A percentile compares a stretch with the other conserved stretches of the same genome.
These are phyloP conservation scores for Hygrophorus pudorinus DNA, from an alignment of 768 basidiomycete species.

Conservation along the genomic window DNA sequence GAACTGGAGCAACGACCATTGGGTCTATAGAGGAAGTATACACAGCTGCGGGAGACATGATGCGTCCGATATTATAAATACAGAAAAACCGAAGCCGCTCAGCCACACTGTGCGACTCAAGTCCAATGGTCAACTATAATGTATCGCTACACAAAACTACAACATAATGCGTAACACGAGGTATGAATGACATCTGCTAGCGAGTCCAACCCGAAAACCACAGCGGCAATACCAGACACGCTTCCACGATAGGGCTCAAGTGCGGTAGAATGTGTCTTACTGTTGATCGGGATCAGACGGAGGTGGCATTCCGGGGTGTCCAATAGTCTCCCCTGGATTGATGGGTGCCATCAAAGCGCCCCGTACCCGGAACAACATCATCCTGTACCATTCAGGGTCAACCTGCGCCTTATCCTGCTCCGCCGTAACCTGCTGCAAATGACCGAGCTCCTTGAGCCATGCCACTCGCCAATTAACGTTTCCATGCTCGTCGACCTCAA, in stretches of 20 bases:
- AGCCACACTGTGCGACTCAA: no score
- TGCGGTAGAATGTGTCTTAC: no score
- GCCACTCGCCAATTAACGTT: constrained; percentile 72
- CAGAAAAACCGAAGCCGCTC: neutral
- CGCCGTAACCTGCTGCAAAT: constrained; percentile 63
- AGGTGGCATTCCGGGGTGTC: constrained; percentile 28
- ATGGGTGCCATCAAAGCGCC: constrained; percentile 57
- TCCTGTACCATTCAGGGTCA: constrained; percentile 77
- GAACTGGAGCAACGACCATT: constrained; percentile 12
- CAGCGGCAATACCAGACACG: no score
- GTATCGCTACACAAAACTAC: neutral
- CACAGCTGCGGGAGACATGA: constrained; percentile 58
- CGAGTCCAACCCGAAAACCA: no score
- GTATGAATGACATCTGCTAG: no score
- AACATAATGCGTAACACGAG: neutral
- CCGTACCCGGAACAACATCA: constrained; percentile 77
- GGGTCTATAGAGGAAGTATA: constrained; percentile 20
- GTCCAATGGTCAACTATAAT: no score
- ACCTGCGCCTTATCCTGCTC: constrained; percentile 78
- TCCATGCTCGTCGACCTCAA: constrained; percentile 70
- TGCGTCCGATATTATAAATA: neutral
- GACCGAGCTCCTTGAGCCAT: constrained; percentile 73
- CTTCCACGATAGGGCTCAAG: no score
- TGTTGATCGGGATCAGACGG: constrained; percentile 31
- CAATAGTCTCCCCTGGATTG: constrained; percentile 40